Base-by-base conservation (phyloP, 2,329 filamentous ascomycete genomes). In the Hypoxylon sp. region DNA sequence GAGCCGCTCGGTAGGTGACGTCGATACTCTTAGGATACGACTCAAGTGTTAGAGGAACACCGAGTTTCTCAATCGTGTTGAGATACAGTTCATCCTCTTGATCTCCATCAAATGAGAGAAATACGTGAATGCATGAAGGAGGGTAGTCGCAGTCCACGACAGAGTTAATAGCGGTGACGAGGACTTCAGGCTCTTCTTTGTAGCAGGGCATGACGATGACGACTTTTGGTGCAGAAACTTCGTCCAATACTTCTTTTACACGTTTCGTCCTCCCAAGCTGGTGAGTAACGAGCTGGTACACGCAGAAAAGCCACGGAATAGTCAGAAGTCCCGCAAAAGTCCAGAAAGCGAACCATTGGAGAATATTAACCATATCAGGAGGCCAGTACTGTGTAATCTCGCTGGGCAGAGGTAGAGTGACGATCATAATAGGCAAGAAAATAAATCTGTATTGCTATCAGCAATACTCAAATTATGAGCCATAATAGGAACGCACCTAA, bases 141-240 rank as follows among this genome's bases (percentile, higher is more conserved):
- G 96, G 95, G 70, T 98, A 98, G 73, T 97, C 95, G 79, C 93
- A 96, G 73, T 95, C 91, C 54, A 97, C 93, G 32, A 98, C 90
- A 0, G 95, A 97, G 79, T 97, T 90, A 72, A 97, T 86, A 3
- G 95, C 96, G 48, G 91, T 91, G 59, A 97, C 84, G 48, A 98
- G 85, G 11, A 97, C 86, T 0, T 92, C 91, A 0, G 93, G 92
- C 29, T 94, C 89, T 76, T 98, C 96, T 75, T 96, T 93, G 82
- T 97, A 98, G 75, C 94, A 96, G 3, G 95, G 96, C 94, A 98
- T 97, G 63, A 98, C 91, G 65, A 98, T 91, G 68, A 97, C 93
- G 14, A 97, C 91, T 79, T 98, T 98, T 1, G 95, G 96, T 0
- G 96, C 94, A 0, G 90, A 94, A 2, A 87, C 82, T 75, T 96